Evolutionary conservation across 2,329 filamentous ascomycete species (phyloP).

Genomic region (Penicillium sp.): DNA sequence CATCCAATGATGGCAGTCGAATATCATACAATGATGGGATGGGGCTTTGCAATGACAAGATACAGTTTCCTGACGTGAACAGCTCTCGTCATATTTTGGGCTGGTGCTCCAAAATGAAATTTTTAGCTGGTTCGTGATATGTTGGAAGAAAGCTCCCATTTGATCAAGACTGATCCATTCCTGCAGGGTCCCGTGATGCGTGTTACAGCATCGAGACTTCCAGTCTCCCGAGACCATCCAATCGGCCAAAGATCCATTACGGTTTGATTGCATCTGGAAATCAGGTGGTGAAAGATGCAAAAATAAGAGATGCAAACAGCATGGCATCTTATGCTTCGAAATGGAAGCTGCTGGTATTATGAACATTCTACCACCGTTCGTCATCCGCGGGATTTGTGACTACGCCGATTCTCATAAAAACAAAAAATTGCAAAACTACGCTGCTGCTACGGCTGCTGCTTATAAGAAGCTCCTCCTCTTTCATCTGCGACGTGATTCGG

Average conservation of each 20-base stretch:
- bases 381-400: neutral
- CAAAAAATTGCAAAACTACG: neutral
- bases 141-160: neutral
- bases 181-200: neutral
- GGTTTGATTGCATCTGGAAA: neutral
- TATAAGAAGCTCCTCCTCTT: neutral
- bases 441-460: neutral
- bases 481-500: neutral
- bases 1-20: neutral
- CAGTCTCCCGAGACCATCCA: neutral
- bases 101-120: neutral
- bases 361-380: neutral
- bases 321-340: neutral
- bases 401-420: neutral
- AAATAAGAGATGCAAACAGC: neutral
- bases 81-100: neutral
- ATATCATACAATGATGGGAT: neutral
- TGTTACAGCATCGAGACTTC: neutral
- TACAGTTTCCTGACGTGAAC: neutral
- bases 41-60: neutral
- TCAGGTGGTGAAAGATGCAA: neutral
- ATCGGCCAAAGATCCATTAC: neutral
- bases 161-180: neutral
- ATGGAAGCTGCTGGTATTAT: neutral
- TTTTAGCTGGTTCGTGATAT: neutral